Evolutionary conservation across 306 rosid genomes (phyloP), one percentile per base, ranked within the genome.

Genomic region (Lathyrus tuberosus): DNA sequence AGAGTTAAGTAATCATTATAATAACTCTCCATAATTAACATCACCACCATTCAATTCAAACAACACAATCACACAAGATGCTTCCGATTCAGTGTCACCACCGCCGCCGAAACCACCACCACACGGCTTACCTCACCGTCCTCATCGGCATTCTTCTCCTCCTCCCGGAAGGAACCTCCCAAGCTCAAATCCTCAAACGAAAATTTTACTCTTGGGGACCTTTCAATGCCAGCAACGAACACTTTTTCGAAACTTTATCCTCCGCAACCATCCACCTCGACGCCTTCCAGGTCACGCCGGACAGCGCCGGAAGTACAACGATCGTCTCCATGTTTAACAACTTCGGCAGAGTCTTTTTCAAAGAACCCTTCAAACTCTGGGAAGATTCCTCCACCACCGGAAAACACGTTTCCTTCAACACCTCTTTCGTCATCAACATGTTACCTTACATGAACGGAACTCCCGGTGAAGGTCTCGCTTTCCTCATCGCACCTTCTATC

Each of bases 391-490:
- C 43, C 15, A 1, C 46, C 5, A 20, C 30, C 46, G 52, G 64
- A 0, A 73, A 48, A 16, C 62, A 84, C 33, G 89, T 65, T 6
- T 90, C 91, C 17, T 90, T 90, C 73, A 87, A 85, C 64, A 59
- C 88, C 1, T 90, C 94, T 7, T 90, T 85, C 63, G 78, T 87
- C 58, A 1, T 87, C 42, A 90, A 90, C 80, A 18, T 84, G 1
- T 80, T 3, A 15, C 85, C 88, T 0, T 49, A 54, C 38, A 54
- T 79, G 16, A 67, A 41, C 53, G 31, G 38, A 1, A 10, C 73
- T 8, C 87, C 86, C 2, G 96, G 91, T 0, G 96, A 90, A 66
- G 96, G 94, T 10, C 40, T 90, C 3, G 74, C 96, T 33, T 90
- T 89, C 65, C 0, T 87, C 38, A 71, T 89, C 10, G 83, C 92